Conservation (phyloP, 1,139 yeast genomes). For the Yarrowia galli region DNA sequence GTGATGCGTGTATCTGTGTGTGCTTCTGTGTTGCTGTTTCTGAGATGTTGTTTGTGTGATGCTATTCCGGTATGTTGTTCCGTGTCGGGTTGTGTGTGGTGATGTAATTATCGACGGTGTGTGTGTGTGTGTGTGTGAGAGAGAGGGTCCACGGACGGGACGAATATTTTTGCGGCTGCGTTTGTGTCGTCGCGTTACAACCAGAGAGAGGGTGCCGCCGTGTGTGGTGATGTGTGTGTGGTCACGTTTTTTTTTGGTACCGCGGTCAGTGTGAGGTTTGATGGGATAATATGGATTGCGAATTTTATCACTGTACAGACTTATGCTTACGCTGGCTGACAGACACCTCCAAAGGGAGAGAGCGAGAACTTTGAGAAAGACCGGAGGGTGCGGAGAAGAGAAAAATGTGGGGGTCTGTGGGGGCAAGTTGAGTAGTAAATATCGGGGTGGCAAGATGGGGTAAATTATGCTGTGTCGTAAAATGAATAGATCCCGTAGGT, state of each 20-base stretch:
- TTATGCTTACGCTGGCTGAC: constrained; percentile 34
- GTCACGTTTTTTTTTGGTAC: constrained; percentile 13
- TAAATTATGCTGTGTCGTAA: too few species aligned
- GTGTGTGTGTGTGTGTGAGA: too few species aligned
- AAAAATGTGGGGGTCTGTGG: not conserved
- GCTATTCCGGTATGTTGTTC: not conserved
- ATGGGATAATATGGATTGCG: constrained; percentile 38
- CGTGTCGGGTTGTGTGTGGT: not conserved
- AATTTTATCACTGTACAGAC: constrained; percentile 35
- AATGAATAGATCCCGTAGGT: too few species aligned
- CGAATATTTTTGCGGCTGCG: constrained; percentile 3
- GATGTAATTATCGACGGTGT: not conserved
- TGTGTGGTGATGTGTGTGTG: constrained; percentile 17
- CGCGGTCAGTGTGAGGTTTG: constrained; percentile 35
- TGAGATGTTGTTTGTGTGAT: not conserved
- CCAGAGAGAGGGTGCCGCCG: not conserved
- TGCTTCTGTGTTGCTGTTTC: not conserved
- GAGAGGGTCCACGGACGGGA: not conserved
- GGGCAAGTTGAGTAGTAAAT: too few species aligned
- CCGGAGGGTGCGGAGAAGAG: not conserved
- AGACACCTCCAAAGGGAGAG: constrained; percentile 14
- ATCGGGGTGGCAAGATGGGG: too few species aligned
- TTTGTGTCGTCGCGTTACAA: not conserved
- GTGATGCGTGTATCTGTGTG: too few species aligned
- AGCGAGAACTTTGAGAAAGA: constrained; percentile 8